A percentile compares a stretch with the other conserved stretches of the same genome.
phyloP scores from a whole-genome alignment of 345 rosid species.

The Hibiscus trionum region DNA sequence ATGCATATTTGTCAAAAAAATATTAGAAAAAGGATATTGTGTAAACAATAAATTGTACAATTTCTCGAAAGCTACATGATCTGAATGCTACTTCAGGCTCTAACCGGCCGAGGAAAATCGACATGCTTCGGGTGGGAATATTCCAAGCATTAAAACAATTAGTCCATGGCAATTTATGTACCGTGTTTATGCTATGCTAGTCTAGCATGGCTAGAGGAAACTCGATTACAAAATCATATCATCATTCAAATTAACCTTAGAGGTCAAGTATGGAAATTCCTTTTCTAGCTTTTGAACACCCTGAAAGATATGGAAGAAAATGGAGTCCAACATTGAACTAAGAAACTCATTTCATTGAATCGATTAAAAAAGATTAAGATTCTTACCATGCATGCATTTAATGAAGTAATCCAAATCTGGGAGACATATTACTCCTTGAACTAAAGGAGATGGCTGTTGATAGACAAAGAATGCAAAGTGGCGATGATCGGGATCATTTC shows the following conservation, averaged over 20 bases:
- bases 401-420: slow-evolving; percentile 66
- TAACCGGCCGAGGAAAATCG: not conserved
- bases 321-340: not conserved
- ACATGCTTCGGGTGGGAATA: not conserved
- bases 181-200: not conserved
- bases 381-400: slow-evolving; percentile 79
- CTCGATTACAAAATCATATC: no score
- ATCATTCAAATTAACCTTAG: no score
- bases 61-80: not conserved
- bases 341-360: not conserved
- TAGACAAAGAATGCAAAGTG: slow-evolving; percentile 68
- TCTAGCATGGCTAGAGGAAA: no score
- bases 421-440: slow-evolving; percentile 68
- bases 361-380: not conserved
- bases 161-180: not conserved
- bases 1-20: not conserved
- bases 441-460: slow-evolving; percentile 71
- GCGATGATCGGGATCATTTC: slow-evolving; percentile 59
- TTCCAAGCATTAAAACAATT: not conserved
- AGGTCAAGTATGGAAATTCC: no score
- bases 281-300: no score
- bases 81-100: not conserved
- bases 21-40: not conserved
- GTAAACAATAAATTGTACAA: not conserved
- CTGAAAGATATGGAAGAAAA: no score